Evolutionary conservation across 208 protist genomes (phyloP).

Genomic region (Leishmania lainsoni): DNA sequence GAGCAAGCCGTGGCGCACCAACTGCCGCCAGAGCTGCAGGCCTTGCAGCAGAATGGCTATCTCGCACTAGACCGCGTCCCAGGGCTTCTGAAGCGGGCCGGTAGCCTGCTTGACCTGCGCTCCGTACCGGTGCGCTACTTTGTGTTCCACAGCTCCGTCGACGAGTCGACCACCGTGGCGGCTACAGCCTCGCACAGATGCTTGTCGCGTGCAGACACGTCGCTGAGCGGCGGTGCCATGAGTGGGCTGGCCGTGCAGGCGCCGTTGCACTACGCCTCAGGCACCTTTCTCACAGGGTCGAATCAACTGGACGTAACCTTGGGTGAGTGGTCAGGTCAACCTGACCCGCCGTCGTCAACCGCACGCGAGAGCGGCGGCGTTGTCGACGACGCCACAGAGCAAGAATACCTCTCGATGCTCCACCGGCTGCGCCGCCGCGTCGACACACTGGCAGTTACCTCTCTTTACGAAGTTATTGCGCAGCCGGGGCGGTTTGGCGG

Average conservation of each 20-base stretch:
- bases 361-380: constrained; percentile 13
- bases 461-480: constrained; percentile 58
- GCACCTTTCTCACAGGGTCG: constrained; percentile 68
- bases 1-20: constrained; percentile 42
- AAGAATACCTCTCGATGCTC: constrained; percentile 79
- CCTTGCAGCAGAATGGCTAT: constrained; percentile 64
- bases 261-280: constrained; percentile 34
- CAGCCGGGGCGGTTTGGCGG: constrained; percentile 52
- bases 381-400: constrained; percentile 55
- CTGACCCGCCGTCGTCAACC: constrained; percentile 37
- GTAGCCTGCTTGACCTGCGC: constrained; percentile 63
- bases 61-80: constrained; percentile 74
- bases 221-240: background rate
- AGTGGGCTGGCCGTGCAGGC: constrained; percentile 21
- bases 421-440: constrained; percentile 62
- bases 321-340: constrained; percentile 63
- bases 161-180: constrained; percentile 16
- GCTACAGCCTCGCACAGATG: constrained; percentile 3
- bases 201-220: background rate
- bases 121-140: constrained; percentile 78
- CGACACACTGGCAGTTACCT: constrained; percentile 56
- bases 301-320: constrained; percentile 61
- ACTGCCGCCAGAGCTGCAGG: constrained; percentile 58
- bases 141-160: constrained; percentile 78
- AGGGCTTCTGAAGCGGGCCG: constrained; percentile 58